phyloP scores from a whole-genome alignment of 495 filamentous ascomycete species.

The Penicillium egyptiacum region DNA sequence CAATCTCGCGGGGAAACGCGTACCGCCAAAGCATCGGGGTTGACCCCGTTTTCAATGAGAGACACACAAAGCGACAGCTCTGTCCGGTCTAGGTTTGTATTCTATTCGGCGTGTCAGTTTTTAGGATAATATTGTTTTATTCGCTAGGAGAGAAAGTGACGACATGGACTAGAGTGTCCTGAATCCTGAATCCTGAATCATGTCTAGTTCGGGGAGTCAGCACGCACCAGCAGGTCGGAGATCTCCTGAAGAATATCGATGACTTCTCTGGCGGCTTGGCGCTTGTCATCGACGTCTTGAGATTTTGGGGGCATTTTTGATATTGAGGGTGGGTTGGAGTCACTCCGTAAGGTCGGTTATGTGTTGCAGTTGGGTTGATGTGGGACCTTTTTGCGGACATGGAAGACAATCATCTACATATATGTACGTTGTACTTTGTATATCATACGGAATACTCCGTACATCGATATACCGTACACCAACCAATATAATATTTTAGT shows the following conservation, averaged over 20 bases:
- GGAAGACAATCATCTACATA: not conserved
- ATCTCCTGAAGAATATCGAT: slow-evolving; percentile 97
- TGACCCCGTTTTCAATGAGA: slow-evolving; percentile 95
- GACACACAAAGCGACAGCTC: slow-evolving; percentile 93
- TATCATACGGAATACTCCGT: not conserved
- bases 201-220: not conserved
- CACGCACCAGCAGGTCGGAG: slow-evolving; percentile 74
- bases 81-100: slow-evolving; percentile 85
- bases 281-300: slow-evolving; percentile 59
- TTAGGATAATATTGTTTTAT: not conserved
- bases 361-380: slow-evolving; percentile 6
- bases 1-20: slow-evolving; percentile 29
- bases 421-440: too few relatives aligned
- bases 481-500: too few relatives aligned
- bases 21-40: slow-evolving; percentile 93
- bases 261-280: slow-evolving; percentile 88
- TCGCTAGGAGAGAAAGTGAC: not conserved
- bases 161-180: not conserved
- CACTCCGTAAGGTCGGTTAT: too few relatives aligned
- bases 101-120: slow-evolving; percentile 50
- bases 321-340: not conserved
- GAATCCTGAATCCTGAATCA: not conserved
- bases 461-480: too few relatives aligned
- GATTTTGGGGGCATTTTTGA: slow-evolving; percentile 24
- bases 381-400: slow-evolving; percentile 5